A percentile compares a stretch with the other conserved stretches of the same genome.
Evolutionary conservation across 768 basidiomycete species (phyloP).

Genomic region (Lactarius quietus): DNA sequence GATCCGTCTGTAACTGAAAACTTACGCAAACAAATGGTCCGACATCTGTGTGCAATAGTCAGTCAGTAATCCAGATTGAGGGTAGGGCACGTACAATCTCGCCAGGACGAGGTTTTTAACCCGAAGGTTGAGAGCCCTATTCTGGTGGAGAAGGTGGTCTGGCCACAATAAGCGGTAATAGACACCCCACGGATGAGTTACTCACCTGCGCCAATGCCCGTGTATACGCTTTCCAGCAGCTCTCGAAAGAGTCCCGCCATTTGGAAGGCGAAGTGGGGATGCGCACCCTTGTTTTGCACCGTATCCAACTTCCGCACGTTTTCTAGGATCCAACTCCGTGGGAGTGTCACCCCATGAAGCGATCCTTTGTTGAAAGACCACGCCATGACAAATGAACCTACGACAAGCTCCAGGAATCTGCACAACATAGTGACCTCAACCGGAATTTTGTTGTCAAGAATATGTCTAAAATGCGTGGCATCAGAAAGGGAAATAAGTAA

Average conservation of each 20-base stretch:
- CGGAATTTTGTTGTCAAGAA: constrained; percentile 7
- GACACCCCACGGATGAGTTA: too few species aligned
- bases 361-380: background rate
- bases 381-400: constrained; percentile 16
- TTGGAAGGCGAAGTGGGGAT: background rate
- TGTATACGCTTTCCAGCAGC: constrained; percentile 24
- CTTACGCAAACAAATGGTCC: constrained; percentile 15
- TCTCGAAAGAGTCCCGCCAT: constrained; percentile 3
- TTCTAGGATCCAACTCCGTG: constrained; percentile 27
- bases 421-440: constrained; percentile 18
- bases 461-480: constrained; percentile 3
- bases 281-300: constrained; percentile 12
- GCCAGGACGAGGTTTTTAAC: constrained; percentile 9
- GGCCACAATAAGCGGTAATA: background rate
- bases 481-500: background rate
- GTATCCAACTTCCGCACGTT: constrained; percentile 5
- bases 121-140: constrained; percentile 1
- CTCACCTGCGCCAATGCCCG: constrained; percentile 9
- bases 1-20: background rate
- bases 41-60: background rate
- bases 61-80: background rate
- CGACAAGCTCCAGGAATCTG: constrained; percentile 17
- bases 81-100: constrained; percentile 13
- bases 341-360: constrained; percentile 15
- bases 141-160: constrained; percentile 11